These are phyloP conservation scores for Gypsophila paniculata DNA, from an alignment of 179 eudicot genomes.

Conservation along the genomic window DNA sequence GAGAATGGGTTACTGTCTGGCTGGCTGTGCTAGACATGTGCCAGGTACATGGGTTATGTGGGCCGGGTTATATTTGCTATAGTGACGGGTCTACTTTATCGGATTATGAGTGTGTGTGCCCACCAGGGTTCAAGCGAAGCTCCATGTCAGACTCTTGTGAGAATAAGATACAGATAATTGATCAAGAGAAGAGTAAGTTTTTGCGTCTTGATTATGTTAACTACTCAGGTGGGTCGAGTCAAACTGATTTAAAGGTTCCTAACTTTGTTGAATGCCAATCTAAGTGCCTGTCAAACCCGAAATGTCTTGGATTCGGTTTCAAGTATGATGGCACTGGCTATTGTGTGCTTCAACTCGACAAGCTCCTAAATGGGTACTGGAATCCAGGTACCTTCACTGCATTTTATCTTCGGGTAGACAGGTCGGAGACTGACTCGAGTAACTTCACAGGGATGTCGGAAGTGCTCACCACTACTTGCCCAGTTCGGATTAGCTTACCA, in stretches of 20 bases:
- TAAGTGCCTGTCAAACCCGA: slow-evolving; percentile 32
- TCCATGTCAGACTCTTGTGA: slow-evolving; percentile 30
- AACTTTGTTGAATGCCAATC: slow-evolving; percentile 36
- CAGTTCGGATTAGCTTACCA: slow-evolving; percentile 52
- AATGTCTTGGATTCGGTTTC: slow-evolving; percentile 57
- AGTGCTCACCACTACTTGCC: slow-evolving; percentile 56
- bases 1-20: slow-evolving; percentile 53
- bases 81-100: slow-evolving; percentile 33
- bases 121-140: slow-evolving; percentile 46
- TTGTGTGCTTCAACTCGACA: slow-evolving; percentile 49
- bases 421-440: slow-evolving; percentile 31
- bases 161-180: slow-evolving; percentile 24
- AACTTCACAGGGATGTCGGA: slow-evolving; percentile 62
- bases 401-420: slow-evolving; percentile 53
- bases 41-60: slow-evolving; percentile 54
- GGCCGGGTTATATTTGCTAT: slow-evolving; percentile 54
- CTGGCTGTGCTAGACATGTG: slow-evolving; percentile 52
- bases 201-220: slow-evolving; percentile 60
- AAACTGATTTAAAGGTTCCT: slow-evolving; percentile 5
- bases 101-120: slow-evolving; percentile 48
- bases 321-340: slow-evolving; percentile 52
- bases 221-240: slow-evolving; percentile 41
- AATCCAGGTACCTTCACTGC: slow-evolving; percentile 44
- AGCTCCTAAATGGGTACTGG: slow-evolving; percentile 53
- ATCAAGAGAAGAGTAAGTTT: slow-evolving; percentile 33